These are phyloP conservation scores for Podaxis sp. DNA, from an alignment of 768 basidiomycete species.

Conservation along the genomic window DNA sequence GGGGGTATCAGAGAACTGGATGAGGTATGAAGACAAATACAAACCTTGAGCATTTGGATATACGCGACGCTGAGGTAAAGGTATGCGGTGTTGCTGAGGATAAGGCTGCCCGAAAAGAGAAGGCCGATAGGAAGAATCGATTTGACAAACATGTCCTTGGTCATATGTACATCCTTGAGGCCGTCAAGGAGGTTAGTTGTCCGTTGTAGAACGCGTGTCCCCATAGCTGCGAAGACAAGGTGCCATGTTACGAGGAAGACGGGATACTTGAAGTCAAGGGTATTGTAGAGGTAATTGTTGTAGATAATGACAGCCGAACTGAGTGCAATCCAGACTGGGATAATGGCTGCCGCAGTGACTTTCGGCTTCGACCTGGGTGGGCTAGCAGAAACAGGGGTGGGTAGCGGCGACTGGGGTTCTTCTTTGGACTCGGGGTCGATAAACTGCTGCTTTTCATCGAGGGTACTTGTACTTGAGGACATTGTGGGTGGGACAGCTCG, in stretches of 20 bases:
- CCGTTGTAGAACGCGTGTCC: constrained; percentile 80
- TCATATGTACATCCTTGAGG: constrained; percentile 73
- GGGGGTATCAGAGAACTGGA: neutral
- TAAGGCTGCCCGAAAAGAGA: constrained; percentile 87
- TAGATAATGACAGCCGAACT: constrained; percentile 91
- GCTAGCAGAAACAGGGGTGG: constrained; percentile 47
- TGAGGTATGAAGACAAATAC: constrained; percentile 10
- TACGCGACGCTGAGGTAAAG: constrained; percentile 89
- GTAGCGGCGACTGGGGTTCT: constrained; percentile 33
- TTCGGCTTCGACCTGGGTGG: constrained; percentile 39
- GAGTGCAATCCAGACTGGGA: constrained; percentile 91
- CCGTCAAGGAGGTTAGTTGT: constrained; percentile 81
- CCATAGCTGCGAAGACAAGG: constrained; percentile 70
- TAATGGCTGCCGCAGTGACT: constrained; percentile 65
- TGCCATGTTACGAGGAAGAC: constrained; percentile 94
- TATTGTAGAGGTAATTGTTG: constrained; percentile 89
- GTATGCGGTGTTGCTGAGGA: constrained; percentile 90
- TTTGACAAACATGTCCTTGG: constrained; percentile 69
- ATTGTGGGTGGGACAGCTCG: neutral
- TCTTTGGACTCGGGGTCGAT: constrained; percentile 12
- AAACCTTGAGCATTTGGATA: constrained; percentile 94
- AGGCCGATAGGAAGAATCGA: constrained; percentile 93
- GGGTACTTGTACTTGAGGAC: constrained; percentile 12
- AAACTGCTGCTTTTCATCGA: constrained; percentile 23
- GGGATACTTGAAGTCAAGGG: constrained; percentile 80